Conservation (phyloP, 768 basidiomycete species). For the Myochromella boudieri region DNA sequence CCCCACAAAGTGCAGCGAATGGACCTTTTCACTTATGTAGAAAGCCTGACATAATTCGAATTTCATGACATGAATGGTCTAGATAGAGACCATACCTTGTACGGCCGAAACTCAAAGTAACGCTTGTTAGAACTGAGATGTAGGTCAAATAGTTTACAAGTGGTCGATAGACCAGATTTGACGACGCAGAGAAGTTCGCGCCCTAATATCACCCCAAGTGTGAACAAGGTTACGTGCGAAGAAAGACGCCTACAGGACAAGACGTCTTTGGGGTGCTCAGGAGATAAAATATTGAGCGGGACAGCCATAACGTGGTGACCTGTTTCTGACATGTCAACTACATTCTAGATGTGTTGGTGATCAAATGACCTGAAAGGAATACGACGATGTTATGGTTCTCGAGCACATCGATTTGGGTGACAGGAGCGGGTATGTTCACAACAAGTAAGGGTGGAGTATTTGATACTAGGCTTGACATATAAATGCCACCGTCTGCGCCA, state of each 20-base stretch:
- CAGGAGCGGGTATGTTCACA: conserved; percentile 22
- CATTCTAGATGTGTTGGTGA: neutral
- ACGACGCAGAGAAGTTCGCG: conserved; percentile 55
- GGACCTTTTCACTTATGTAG: conserved; percentile 78
- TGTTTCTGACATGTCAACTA: neutral
- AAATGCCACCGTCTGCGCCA: conserved; percentile 17
- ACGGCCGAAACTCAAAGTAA: neutral
- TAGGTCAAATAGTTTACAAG: conserved; percentile 16
- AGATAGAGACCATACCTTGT: conserved; percentile 9
- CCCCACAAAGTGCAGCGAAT: conserved; percentile 74
- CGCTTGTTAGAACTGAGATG: neutral
- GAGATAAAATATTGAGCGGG: conserved; percentile 4
- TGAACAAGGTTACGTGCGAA: conserved; percentile 33
- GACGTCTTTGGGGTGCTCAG: neutral
- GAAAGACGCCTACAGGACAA: conserved; percentile 13
- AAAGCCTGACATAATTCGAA: conserved; percentile 52
- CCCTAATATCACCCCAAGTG: conserved; percentile 17
- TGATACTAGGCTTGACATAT: conserved; percentile 2
- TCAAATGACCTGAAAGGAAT: conserved; percentile 61
- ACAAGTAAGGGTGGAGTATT: conserved; percentile 4
- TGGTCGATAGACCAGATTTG: conserved; percentile 45
- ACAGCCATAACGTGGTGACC: conserved; percentile 10
- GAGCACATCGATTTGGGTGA: conserved; percentile 75
- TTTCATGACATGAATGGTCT: neutral
- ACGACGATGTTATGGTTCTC: conserved; percentile 74